Conservation (phyloP, 202 grass and related monocot species). For the Tripidium arundinaceum region DNA sequence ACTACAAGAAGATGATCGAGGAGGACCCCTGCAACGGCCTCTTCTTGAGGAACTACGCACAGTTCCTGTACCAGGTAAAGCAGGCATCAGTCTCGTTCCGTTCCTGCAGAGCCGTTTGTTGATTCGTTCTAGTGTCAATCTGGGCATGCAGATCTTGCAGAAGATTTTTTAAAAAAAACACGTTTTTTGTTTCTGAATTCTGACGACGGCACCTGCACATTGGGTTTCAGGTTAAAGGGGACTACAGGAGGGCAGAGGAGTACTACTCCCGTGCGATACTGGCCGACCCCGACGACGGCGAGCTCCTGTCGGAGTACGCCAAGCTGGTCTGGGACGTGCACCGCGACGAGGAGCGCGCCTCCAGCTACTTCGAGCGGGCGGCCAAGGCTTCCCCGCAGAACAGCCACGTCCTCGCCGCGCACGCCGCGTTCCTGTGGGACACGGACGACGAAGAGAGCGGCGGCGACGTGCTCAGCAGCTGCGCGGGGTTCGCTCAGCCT, state of each 20-base stretch:
- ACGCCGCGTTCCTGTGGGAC: conserved; percentile 86
- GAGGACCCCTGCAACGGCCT: conserved; percentile 73
- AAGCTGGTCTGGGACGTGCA: conserved; percentile 83
- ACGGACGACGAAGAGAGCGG: conserved; percentile 49
- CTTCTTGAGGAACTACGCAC: conserved; percentile 72
- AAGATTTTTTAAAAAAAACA: not conserved
- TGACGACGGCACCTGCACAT: not conserved
- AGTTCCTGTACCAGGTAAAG: conserved; percentile 66
- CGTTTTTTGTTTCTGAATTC: not conserved
- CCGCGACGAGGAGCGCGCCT: conserved; percentile 73
- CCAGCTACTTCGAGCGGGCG: conserved; percentile 72
- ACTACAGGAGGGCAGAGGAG: conserved; percentile 67
- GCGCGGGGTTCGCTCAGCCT: not conserved
- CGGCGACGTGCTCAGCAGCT: conserved; percentile 2
- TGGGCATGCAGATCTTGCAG: not conserved
- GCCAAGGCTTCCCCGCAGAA: conserved; percentile 55
- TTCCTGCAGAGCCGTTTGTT: too few relatives aligned
- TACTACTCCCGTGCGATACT: conserved; percentile 93
- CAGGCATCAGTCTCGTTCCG: not conserved
- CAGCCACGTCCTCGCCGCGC: conserved; percentile 79
- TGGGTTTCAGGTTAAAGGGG: conserved; percentile 50
- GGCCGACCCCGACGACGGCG: conserved; percentile 64
- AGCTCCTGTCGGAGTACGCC: conserved; percentile 88
- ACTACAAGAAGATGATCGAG: conserved; percentile 88
- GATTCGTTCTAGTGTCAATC: too few relatives aligned